Conservation (phyloP, 331 rosid species). For the Malus hybrid region DNA sequence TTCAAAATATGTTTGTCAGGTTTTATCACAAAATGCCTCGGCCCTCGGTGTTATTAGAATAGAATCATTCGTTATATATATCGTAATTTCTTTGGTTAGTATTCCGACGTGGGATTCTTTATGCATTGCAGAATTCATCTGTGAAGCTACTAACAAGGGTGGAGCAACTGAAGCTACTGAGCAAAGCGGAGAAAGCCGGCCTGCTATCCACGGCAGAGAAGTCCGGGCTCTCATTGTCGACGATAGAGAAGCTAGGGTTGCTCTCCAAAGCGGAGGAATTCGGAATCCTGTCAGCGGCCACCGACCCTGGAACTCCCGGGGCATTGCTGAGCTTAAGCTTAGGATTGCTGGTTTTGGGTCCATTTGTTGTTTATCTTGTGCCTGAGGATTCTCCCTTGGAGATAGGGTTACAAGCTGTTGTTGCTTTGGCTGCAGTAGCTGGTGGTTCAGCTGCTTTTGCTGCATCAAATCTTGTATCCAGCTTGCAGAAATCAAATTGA, state of each 20-base stretch:
- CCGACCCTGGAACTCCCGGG: slow-evolving; percentile 79
- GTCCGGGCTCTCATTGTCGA: slow-evolving; percentile 65
- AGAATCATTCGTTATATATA: too few relatives aligned
- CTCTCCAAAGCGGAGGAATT: slow-evolving; percentile 90
- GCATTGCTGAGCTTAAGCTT: slow-evolving; percentile 55
- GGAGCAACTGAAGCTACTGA: slow-evolving; percentile 76
- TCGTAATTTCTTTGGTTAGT: background rate
- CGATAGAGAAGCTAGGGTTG: slow-evolving; percentile 71
- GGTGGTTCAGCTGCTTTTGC: slow-evolving; percentile 90
- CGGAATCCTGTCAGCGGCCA: slow-evolving; percentile 84
- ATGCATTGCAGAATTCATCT: slow-evolving; percentile 47
- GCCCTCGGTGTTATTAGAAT: background rate
- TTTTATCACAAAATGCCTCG: background rate
- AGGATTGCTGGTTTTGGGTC: slow-evolving; percentile 62
- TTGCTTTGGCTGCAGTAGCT: slow-evolving; percentile 41
- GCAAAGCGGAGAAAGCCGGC: slow-evolving; percentile 95
- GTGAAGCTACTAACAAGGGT: slow-evolving; percentile 73
- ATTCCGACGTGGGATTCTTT: too few relatives aligned
- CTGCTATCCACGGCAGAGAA: slow-evolving; percentile 84
- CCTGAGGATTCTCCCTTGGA: slow-evolving; percentile 72
- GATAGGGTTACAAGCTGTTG: slow-evolving; percentile 45
- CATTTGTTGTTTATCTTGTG: slow-evolving; percentile 61
- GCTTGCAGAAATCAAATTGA: slow-evolving; percentile 64
- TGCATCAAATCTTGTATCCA: slow-evolving; percentile 78
- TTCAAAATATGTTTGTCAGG: background rate